Evolutionary conservation across 345 rosid genomes (phyloP), one percentile per base, ranked within the genome.

Genomic region (Boechera divaricarpa): DNA sequence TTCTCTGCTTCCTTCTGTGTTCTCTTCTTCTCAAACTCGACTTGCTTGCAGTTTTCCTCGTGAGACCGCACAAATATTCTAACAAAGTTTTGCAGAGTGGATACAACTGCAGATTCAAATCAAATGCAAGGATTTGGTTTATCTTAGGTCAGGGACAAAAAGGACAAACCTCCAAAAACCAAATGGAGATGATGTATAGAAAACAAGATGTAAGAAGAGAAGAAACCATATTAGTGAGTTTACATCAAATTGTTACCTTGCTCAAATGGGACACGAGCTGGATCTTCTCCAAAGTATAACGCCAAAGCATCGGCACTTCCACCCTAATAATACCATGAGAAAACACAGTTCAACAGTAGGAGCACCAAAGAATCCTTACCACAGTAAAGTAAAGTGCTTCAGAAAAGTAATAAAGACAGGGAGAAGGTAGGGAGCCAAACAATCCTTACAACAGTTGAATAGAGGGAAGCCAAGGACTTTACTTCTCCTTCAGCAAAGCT

Each of bases 271-370:
- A 89, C 91, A 39, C 95, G 97, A 28, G 90, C 88, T 41, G 97
- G 97, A 83, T 91, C 97, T 80, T 91, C 95, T 67, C 97, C 97
- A 65, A 91, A 91, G 79, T 90, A 91, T 73, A 85, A 87, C 38
- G 92, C 88, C 83, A 90, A 86, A 8, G 88, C 87, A 86, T 91
- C 97, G 24, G 90, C 89, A 41, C 89, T 90, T 86, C 89, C 89
- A 80, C 97, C 96, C 96, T 92, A 68, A 72, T 71, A 80, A 67
- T 60, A 18, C 64, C 58, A 72, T 59, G 62, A 72, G 31, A 71
- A 51, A 35, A 73, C 36, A 32, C 21, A 72, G 66, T 21, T 42
- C 41, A 39, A 67, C 3, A 7, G 26, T 41, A 42, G 42, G 51
- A 42, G 39, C 49, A 6, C 7, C 56, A 47, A 47, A 47, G 9